These are phyloP conservation scores for Salix viminalis DNA, from an alignment of 345 rosid genomes.

Conservation along the genomic window DNA sequence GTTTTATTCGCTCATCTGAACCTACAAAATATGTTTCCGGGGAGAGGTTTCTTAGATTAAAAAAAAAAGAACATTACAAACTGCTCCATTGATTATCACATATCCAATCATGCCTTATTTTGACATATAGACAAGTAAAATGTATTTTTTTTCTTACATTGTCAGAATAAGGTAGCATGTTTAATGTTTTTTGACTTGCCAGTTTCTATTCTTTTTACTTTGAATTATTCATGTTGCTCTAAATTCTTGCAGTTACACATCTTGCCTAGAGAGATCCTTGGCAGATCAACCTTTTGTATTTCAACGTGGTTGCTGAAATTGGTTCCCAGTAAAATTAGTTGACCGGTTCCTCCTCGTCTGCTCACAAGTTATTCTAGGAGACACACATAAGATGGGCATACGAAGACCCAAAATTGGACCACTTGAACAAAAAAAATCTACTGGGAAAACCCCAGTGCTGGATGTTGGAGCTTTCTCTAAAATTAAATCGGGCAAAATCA, in stretches of 20 bases:
- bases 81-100: no score
- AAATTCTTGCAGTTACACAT: conserved; percentile 47
- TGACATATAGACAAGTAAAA: no score
- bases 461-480: conserved; percentile 57
- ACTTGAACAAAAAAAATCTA: conserved; percentile 46
- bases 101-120: no score
- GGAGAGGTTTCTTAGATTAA: no score
- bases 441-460: conserved; percentile 66
- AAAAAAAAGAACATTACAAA: no score
- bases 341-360: conserved; percentile 50
- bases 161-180: no score
- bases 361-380: conserved; percentile 44
- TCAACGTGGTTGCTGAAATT: conserved; percentile 55
- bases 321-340: conserved; percentile 50
- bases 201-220: not conserved
- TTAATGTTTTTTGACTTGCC: not conserved
- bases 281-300: conserved; percentile 55
- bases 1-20: no score
- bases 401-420: conserved; percentile 64
- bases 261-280: conserved; percentile 59
- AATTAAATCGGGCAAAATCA: conserved; percentile 54
- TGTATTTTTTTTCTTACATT: no score
- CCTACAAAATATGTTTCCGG: no score
- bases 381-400: conserved; percentile 49
- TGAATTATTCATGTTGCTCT: not conserved